Base-by-base conservation (phyloP, 345 rosid genomes). In the Eucalyptus curtisii region DNA sequence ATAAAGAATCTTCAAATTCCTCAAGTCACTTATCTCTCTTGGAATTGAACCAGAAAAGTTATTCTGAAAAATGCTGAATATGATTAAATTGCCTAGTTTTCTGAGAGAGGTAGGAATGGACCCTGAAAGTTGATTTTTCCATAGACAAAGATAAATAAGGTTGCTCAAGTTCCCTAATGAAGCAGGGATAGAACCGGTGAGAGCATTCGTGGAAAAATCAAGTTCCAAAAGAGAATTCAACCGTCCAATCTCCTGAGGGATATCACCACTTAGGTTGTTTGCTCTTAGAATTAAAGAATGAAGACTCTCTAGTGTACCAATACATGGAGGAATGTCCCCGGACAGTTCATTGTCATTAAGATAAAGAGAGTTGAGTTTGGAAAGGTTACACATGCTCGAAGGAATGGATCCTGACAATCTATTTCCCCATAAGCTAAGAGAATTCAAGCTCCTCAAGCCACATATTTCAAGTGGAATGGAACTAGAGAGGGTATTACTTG, bases 131-230 rank as follows among this genome's bases (percentile, higher is more conserved):
- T 55, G 61, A 55, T 55, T 55, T 55, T 55, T 4, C 13, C 27
- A 10, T 1, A 55, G 61, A 6, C 4, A 55, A 55, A 55, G 61
- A 24, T 9, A 24, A 24, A 9, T 22, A 1, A 55, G 13, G 61
- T 6, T 55, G 0, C 61, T 55, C 61, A 55, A 55, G 61, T 55
- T 59, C 31, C 68, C 68, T 5, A 59, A 8, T 5, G 68, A 59
- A 59, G 0, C 0, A 7, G 68, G 68, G 8, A 27, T 59, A 11
- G 4, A 1, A 27, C 16, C 31, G 0, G 7, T 5, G 1, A 59
- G 1, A 59, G 4, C 5, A 4, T 40, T 40, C 4, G 5, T 0
- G 0, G 14, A 59, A 59, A 59, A 59, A 0, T 25, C 14, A 59
- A 59, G 31, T 59, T 0, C 0, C 66, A 27, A 59, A 0, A 59